Percentiles rank a stretch among this genome's conserved stretches.
phyloP scores from a whole-genome alignment of 495 filamentous ascomycete species.

The Parathielavia appendiculata region DNA sequence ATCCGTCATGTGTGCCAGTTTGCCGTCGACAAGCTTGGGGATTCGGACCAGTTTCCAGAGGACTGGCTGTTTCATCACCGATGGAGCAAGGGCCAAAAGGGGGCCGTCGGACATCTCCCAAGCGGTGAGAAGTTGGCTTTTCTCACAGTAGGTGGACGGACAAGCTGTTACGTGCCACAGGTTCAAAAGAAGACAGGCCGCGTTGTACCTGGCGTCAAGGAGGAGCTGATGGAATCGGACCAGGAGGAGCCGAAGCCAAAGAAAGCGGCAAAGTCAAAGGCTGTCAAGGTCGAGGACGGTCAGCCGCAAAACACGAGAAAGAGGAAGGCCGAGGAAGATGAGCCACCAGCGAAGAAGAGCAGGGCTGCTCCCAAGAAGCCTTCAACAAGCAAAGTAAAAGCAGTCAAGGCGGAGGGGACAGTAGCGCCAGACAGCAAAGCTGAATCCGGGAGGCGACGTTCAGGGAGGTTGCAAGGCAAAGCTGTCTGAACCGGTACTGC shows the following conservation, averaged over 20 bases:
- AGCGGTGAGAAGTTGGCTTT: slow-evolving; percentile 79
- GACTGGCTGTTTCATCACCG: slow-evolving; percentile 90
- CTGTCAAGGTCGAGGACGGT: slow-evolving; percentile 8
- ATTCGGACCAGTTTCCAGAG: slow-evolving; percentile 76
- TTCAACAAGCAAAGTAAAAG: background rate
- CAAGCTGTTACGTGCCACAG: slow-evolving; percentile 77
- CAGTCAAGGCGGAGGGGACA: slow-evolving; percentile 15
- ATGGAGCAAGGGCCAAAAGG: slow-evolving; percentile 87
- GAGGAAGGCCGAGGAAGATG: slow-evolving; percentile 12
- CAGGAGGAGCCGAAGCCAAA: slow-evolving; percentile 26
- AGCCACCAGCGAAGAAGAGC: slow-evolving; percentile 29
- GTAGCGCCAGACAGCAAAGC: slow-evolving; percentile 1
- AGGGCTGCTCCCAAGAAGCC: slow-evolving; percentile 11
- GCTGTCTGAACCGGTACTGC: background rate
- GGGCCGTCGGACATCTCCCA: slow-evolving; percentile 57
- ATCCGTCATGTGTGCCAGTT: slow-evolving; percentile 73
- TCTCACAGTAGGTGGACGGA: slow-evolving; percentile 81
- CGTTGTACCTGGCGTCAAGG: slow-evolving; percentile 32
- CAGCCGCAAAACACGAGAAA: slow-evolving; percentile 13
- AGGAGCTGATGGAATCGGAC: slow-evolving; percentile 29
- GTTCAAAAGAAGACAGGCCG: slow-evolving; percentile 70
- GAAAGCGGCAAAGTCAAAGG: slow-evolving; percentile 26
- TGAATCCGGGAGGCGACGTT: slow-evolving; percentile 31
- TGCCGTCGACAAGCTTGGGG: slow-evolving; percentile 72
- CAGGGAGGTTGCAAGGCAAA: slow-evolving; percentile 30